A percentile compares a stretch with the other conserved stretches of the same genome.
Conservation (phyloP, 345 rosid species). For the Brassica carinata region DNA sequence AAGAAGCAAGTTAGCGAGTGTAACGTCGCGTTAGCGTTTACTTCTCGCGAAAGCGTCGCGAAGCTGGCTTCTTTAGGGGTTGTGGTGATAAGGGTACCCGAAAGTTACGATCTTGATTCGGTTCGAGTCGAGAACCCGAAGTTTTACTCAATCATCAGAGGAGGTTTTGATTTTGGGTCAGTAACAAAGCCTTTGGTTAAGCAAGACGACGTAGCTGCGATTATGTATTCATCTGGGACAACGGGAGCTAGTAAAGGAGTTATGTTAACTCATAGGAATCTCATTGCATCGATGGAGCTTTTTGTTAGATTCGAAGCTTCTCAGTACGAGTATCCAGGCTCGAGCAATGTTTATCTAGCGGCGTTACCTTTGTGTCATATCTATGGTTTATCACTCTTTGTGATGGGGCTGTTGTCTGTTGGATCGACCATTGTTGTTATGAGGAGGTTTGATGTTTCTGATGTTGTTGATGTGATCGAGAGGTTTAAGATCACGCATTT, state of each 20-base stretch:
- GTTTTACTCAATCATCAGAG: slow-evolving; percentile 47
- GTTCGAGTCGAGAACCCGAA: slow-evolving; percentile 24
- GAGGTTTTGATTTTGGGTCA: slow-evolving; percentile 25
- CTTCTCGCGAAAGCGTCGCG: slow-evolving; percentile 40
- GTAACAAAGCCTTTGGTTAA: slow-evolving; percentile 45
- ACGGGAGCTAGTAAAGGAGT: slow-evolving; percentile 85
- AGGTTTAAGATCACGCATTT: slow-evolving; percentile 67
- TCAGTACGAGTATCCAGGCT: slow-evolving; percentile 52
- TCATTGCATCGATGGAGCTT: slow-evolving; percentile 70
- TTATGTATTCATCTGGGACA: slow-evolving; percentile 84
- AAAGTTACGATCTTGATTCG: slow-evolving; percentile 39
- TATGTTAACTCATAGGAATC: slow-evolving; percentile 65
- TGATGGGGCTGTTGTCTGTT: slow-evolving; percentile 59
- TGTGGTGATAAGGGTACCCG: slow-evolving; percentile 53
- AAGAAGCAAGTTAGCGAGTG: slow-evolving; percentile 50
- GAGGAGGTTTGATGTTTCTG: slow-evolving; percentile 60
- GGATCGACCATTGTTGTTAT: slow-evolving; percentile 72
- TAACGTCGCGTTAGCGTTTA: slow-evolving; percentile 51
- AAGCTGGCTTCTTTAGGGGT: slow-evolving; percentile 46
- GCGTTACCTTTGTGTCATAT: slow-evolving; percentile 80
- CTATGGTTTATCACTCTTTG: slow-evolving; percentile 70
- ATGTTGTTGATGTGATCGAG: slow-evolving; percentile 52
- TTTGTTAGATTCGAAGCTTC: slow-evolving; percentile 82
- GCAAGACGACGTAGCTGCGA: slow-evolving; percentile 79
- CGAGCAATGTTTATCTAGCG: slow-evolving; percentile 63